Base-by-base conservation (phyloP, 257 asterid species). In the Craterostigma plantagineum region DNA sequence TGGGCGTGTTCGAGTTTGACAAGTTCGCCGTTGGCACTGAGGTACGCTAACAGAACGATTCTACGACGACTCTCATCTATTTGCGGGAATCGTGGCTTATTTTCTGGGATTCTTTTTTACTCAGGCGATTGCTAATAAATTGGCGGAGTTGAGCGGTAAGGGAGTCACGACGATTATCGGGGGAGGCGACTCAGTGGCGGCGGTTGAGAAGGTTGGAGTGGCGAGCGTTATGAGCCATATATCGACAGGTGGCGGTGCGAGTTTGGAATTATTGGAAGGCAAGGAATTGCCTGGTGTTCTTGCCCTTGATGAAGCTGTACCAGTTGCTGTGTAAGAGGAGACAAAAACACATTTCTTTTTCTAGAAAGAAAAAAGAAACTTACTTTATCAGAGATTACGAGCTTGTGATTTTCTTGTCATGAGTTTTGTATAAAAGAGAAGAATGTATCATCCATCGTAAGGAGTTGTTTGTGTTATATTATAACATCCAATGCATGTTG, bases 221-320 rank as follows among this genome's bases (percentile, higher is more conserved):
- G 68, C 68, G 0, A 62, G 53, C 38, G 54, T 56, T 52, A 66
- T 66, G 73, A 66, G 73, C 54, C 73, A 66, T 16, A 61, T 66
- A 42, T 68, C 75, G 0, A 68, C 71, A 0, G 75, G 75, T 33
- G 75, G 68, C 2, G 75, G 75, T 37, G 75, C 75, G n/a, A 68
- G 75, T 47, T 50, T 63, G 62, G 75, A 68, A 48, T 67, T 68
- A 46, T 65, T 68, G 1, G 75, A 68, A 17, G 75, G 71, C 10
- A 68, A 68, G 11, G 1, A 55, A 35, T 59, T 68, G 12, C 75
- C 71, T 13, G 75, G 75, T 35, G 71, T 68, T 17, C 62, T 59
- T 12, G 71, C 71, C 9, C 75, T 68, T 12, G 33, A 59, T 14
- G 67, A 59, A 10, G 75, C 64, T 33, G 54, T 27, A 53, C 36